Evolutionary conservation across 78 protist species (phyloP), one percentile per base, ranked within the genome.

Genomic region (Carpediemonas membranifera): DNA sequence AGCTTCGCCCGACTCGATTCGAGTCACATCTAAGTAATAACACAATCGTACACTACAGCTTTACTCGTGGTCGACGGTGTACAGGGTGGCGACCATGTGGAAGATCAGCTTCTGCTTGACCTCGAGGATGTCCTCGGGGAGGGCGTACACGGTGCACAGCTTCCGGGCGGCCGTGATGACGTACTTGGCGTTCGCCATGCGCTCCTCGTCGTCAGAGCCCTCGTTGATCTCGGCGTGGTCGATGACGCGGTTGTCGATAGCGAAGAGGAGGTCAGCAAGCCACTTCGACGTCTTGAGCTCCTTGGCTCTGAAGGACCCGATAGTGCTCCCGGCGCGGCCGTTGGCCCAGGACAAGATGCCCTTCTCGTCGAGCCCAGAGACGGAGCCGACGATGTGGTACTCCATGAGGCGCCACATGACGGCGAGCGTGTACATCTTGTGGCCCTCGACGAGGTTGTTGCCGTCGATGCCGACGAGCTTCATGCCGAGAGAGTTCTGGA

Each of bases 121-220:
- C 66, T 87, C 92, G 25, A 78, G 83, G 13, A 90, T 64, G 69
- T 90, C 95, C 65, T 90, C 95, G 68, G 92, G 90, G 27, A 88
- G 83, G 21, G 79, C 64, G 73, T 85, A 87, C 25, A 90, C 70
- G 43, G 74, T 76, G 52, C 92, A 91, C 51, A 83, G 35, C 63
- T 52, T 52, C 33, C 72, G 31, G 3, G 72, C 72, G 63, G 41
- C 61, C 7, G 63, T 28, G 15, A 67, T 67, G 44, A 58, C 72
- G 16, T 67, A 67, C 54, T 44, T 67, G 44, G 71, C 71, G 39
- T 91, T 91, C 63, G 28, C 14, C 34, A 79, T 47, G 60, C 61
- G 53, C 51, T 84, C 92, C 31, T 66, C 89, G 25, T 70, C 84
- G 36, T 24, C 68, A 5, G 68, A 19, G 34, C 25, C 3, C n/a